Conservation (phyloP, 2,329 filamentous ascomycete species). For the Domatiomyces catenatus region DNA sequence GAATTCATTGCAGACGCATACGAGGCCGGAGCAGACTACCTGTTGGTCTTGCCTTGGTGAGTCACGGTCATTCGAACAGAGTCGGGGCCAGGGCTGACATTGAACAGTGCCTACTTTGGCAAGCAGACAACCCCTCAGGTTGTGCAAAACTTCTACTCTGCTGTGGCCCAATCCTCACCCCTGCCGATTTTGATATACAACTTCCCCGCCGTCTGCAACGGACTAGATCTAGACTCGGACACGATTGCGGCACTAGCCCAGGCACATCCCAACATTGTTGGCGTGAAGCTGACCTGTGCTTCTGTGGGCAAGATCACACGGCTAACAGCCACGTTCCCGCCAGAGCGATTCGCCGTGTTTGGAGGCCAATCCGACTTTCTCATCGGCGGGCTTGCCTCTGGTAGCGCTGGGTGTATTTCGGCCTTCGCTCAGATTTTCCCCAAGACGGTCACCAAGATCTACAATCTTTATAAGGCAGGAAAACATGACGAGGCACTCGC, state of each 20-base stretch:
- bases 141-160: constrained; percentile 43
- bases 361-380: constrained; percentile 62
- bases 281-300: constrained; percentile 51
- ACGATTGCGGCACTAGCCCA: constrained; percentile 40
- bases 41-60: constrained; percentile 42
- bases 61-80: not conserved
- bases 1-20: constrained; percentile 45
- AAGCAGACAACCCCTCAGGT: constrained; percentile 44
- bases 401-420: constrained; percentile 40
- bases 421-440: constrained; percentile 45
- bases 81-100: not conserved
- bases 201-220: constrained; percentile 54
- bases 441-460: constrained; percentile 42
- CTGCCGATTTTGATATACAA: constrained; percentile 52
- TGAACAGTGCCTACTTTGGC: constrained; percentile 41
- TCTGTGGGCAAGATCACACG: constrained; percentile 46
- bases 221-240: constrained; percentile 52
- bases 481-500: constrained; percentile 42
- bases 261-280: constrained; percentile 41
- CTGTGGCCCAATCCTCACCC: constrained; percentile 37
- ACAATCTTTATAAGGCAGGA: constrained; percentile 44
- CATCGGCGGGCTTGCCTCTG: constrained; percentile 38
- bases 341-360: constrained; percentile 48
- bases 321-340: constrained; percentile 36
- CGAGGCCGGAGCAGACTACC: constrained; percentile 46